These are phyloP conservation scores for Schizopora paradoxa DNA, from an alignment of 1,284 basidiomycete species.

Conservation along the genomic window DNA sequence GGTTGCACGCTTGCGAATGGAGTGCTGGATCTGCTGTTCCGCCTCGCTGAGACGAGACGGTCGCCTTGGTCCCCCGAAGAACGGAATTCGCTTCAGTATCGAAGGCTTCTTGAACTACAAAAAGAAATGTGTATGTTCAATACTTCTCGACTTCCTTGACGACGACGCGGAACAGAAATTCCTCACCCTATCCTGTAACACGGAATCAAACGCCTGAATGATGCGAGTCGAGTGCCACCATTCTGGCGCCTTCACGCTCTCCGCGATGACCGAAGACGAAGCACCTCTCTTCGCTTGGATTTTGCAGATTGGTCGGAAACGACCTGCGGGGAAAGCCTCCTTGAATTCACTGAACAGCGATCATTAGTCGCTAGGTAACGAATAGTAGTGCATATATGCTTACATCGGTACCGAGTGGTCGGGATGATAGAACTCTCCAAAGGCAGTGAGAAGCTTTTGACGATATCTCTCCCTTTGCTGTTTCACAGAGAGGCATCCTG, in stretches of 20 bases:
- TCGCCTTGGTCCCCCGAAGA: constrained; percentile 66
- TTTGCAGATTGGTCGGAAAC: constrained; percentile 79
- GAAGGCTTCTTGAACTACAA: constrained; percentile 82
- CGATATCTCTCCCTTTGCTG: constrained; percentile 82
- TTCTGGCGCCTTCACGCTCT: constrained; percentile 79
- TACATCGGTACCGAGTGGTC: constrained; percentile 77
- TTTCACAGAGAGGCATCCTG: constrained; percentile 75
- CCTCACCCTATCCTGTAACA: constrained; percentile 79
- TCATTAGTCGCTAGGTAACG: constrained; percentile 6
- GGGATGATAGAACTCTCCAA: constrained; percentile 81
- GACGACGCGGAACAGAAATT: neutral
- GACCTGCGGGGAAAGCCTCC: constrained; percentile 89
- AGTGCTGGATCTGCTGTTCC: constrained; percentile 78
- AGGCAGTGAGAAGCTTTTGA: constrained; percentile 68
- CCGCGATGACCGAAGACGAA: constrained; percentile 74
- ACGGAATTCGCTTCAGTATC: constrained; percentile 79
- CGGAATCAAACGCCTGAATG: constrained; percentile 84
- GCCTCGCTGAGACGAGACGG: constrained; percentile 69
- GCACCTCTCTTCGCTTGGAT: constrained; percentile 77
- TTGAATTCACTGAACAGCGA: constrained; percentile 73
- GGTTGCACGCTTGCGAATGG: constrained; percentile 83
- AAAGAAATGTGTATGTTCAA: constrained; percentile 17
- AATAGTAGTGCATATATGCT: constrained; percentile 17
- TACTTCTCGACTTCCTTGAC: constrained; percentile 13
- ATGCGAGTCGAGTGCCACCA: constrained; percentile 93